Conservation (phyloP, 345 rosid species). For the Aquilaria sinensis region DNA sequence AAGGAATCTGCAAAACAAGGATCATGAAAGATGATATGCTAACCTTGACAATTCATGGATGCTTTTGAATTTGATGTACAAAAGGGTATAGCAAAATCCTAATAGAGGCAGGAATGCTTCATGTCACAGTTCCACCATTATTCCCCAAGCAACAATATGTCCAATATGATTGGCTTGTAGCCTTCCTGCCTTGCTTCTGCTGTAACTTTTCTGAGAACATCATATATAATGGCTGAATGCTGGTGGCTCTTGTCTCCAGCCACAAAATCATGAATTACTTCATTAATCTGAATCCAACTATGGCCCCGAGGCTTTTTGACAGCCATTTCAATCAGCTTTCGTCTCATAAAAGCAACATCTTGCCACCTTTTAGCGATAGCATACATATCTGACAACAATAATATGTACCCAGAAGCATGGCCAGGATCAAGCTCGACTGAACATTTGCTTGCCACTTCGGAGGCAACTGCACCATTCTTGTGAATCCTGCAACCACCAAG, state of each 20-base stretch:
- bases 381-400: conserved; percentile 34
- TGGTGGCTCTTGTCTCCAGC: conserved; percentile 15
- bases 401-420: conserved; percentile 30
- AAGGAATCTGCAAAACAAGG: too few relatives aligned
- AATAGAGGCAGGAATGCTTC: too few relatives aligned
- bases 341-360: conserved; percentile 31
- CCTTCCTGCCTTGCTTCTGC: conserved; percentile 20
- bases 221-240: conserved; percentile 21
- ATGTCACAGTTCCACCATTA: not conserved
- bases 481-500: conserved; percentile 41
- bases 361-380: conserved; percentile 36
- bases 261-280: conserved; percentile 22
- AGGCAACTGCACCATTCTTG: conserved; percentile 32
- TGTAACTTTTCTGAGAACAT: conserved; percentile 22
- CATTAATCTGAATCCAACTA: conserved; percentile 32
- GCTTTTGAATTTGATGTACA: too few relatives aligned
- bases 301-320: conserved; percentile 27
- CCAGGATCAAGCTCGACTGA: conserved; percentile 22
- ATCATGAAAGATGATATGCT: too few relatives aligned
- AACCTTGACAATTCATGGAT: too few relatives aligned
- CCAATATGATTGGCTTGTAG: conserved; percentile 12
- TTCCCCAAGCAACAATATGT: conserved; percentile 4
- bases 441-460: conserved; percentile 28
- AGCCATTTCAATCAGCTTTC: conserved; percentile 25
- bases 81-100: too few relatives aligned